Conservation (phyloP, 2,329 filamentous ascomycete genomes). For the Dothistroma pini region DNA sequence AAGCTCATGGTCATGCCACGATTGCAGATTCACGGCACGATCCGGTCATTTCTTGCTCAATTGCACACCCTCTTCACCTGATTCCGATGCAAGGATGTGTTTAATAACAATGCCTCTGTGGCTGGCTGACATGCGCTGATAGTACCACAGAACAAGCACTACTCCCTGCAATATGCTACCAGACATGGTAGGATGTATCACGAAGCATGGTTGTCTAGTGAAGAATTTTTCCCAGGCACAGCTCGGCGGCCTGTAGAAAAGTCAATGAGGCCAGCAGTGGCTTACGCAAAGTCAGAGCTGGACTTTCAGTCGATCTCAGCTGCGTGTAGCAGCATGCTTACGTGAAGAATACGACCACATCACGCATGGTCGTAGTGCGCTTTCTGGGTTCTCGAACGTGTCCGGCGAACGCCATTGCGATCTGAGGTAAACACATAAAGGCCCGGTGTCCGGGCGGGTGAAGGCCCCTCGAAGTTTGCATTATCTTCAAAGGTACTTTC, state of each 20-base stretch:
- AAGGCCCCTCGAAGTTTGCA: background rate
- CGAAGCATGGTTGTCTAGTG: background rate
- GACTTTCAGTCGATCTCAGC: background rate
- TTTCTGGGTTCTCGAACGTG: background rate
- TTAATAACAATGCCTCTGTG: background rate
- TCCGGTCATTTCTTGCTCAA: background rate
- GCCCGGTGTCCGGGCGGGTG: background rate
- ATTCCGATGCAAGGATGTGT: background rate
- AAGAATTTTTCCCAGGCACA: background rate
- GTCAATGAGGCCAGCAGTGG: background rate
- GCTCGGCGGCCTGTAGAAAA: background rate
- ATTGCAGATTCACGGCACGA: background rate
- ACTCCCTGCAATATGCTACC: background rate
- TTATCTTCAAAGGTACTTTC: background rate
- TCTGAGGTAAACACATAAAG: background rate
- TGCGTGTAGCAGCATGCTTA: background rate
- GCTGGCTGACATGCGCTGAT: background rate
- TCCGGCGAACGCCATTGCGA: background rate
- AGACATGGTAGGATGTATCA: background rate
- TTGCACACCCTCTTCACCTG: background rate
- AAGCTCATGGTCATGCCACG: background rate
- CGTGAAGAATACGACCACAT: background rate
- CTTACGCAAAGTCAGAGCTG: slow-evolving; percentile 1
- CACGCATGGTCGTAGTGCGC: background rate
- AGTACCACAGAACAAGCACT: background rate